These are phyloP conservation scores for Epichloe typhina DNA, from an alignment of 2,329 filamentous ascomycete genomes.

Conservation along the genomic window DNA sequence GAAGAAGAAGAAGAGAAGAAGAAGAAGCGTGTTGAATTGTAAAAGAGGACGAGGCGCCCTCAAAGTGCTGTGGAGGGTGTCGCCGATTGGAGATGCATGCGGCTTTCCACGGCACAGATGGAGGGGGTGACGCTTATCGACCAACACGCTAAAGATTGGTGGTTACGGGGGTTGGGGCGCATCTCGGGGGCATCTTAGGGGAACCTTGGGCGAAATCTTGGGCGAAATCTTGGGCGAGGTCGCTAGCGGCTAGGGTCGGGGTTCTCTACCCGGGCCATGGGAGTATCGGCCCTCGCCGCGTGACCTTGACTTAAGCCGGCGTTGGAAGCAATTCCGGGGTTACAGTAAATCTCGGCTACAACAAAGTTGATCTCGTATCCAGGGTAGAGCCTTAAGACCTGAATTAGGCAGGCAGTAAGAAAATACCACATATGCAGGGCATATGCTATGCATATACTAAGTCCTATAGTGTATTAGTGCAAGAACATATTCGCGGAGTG, in stretches of 20 bases:
- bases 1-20: not conserved
- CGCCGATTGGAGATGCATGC: conserved; percentile 9
- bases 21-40: not conserved
- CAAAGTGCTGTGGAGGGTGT: not conserved
- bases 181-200: not conserved
- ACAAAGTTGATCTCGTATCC: no score
- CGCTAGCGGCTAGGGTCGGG: no score
- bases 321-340: conserved; percentile 5
- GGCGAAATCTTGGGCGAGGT: no score
- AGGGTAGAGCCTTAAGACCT: no score
- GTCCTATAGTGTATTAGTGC: no score
- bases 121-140: conserved; percentile 8
- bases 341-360: no score
- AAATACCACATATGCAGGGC: no score
- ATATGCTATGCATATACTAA: no score
- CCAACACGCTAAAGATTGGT: conserved; percentile 6
- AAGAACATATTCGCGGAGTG: no score
- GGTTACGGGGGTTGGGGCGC: not conserved
- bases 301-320: conserved; percentile 1
- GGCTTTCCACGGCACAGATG: conserved; percentile 6
- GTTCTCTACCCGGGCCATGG: no score
- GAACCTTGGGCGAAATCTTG: not conserved
- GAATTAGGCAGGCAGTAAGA: no score
- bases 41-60: not conserved
- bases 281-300: not conserved